A percentile compares a stretch with the other conserved stretches of the same genome.
Conservation (phyloP, 176 grass and related monocot species). For the Pontederia paniculata region DNA sequence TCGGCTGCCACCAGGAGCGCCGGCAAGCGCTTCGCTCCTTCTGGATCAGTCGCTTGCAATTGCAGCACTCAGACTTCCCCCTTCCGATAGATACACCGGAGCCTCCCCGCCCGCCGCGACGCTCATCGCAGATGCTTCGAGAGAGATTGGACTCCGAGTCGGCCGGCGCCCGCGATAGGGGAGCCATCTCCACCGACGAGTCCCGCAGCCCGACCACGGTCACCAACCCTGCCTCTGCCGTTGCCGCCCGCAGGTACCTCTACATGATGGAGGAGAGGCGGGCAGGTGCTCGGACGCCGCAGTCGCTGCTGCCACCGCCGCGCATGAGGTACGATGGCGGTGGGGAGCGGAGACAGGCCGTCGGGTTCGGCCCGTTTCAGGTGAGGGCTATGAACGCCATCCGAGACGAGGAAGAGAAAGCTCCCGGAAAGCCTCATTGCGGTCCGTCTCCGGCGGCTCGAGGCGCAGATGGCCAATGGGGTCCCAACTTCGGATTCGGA, state of each 20-base stretch:
- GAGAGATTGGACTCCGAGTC: background rate
- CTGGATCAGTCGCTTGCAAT: constrained; percentile 25
- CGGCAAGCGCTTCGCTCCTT: constrained; percentile 10
- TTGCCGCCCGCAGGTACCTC: background rate
- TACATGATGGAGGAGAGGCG: background rate
- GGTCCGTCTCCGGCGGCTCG: constrained; percentile 4
- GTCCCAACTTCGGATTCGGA: background rate
- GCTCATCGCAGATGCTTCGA: background rate
- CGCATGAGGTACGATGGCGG: background rate
- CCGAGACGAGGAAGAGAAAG: background rate
- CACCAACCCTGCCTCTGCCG: background rate
- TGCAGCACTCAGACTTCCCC: background rate
- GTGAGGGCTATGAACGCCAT: constrained; percentile 8
- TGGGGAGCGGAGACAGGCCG: background rate
- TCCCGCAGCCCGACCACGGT: constrained; percentile 4
- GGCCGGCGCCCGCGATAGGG: background rate
- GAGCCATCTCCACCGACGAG: constrained; percentile 20
- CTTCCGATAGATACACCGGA: background rate
- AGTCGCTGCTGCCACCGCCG: background rate
- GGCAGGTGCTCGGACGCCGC: background rate
- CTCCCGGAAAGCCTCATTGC: background rate
- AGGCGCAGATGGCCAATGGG: background rate
- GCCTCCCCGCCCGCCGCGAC: background rate
- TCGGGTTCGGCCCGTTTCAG: constrained; percentile 23
- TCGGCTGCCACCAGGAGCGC: background rate